Percentiles rank a stretch among this genome's conserved stretches.
phyloP scores from a whole-genome alignment of 495 filamentous ascomycete genomes.

The Pyrenula massariospora region DNA sequence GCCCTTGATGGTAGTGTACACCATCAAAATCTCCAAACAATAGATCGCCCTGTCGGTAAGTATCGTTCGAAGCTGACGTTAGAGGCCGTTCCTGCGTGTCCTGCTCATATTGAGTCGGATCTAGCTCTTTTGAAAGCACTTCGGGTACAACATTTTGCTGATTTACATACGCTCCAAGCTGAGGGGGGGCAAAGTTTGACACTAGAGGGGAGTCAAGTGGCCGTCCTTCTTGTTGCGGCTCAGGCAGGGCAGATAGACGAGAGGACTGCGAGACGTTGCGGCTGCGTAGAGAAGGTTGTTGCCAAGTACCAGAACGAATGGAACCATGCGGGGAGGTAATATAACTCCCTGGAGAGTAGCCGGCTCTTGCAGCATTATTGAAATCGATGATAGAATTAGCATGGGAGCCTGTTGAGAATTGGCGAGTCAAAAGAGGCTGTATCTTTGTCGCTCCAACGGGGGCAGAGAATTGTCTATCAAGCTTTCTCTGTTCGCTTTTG shows the following conservation, averaged over 20 bases:
- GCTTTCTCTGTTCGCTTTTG: conserved; percentile 62
- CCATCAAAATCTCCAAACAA: conserved; percentile 92
- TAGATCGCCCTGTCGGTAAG: conserved; percentile 52
- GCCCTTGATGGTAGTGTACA: conserved; percentile 51
- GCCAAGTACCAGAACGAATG: conserved; percentile 34
- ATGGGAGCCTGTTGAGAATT: conserved; percentile 39
- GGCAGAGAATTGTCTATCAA: conserved; percentile 15
- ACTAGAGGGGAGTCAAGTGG: conserved; percentile 23
- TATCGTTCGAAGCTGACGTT: conserved; percentile 52
- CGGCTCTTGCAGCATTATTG: conserved; percentile 55
- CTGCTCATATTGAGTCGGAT: conserved; percentile 9
- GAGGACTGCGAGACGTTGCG: conserved; percentile 47
- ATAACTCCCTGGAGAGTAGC: conserved; percentile 59
- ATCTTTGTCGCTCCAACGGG: conserved; percentile 43
- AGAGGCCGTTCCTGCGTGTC: conserved; percentile 21
- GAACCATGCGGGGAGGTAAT: conserved; percentile 56
- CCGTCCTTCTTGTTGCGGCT: conserved; percentile 34
- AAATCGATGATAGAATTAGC: conserved; percentile 57
- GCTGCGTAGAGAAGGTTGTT: conserved; percentile 29
- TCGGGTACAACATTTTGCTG: conserved; percentile 9
- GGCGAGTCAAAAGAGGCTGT: conserved; percentile 33
- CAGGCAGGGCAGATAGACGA: conserved; percentile 37
- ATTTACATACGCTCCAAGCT: conserved; percentile 12
- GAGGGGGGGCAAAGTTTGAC: conserved; percentile 3
- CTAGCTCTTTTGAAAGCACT: conserved; percentile 7